Evolutionary conservation across 192 early-diverging fungal species (phyloP), one percentile per base, ranked within the genome.

Genomic region (Chytriomyces sp.): DNA sequence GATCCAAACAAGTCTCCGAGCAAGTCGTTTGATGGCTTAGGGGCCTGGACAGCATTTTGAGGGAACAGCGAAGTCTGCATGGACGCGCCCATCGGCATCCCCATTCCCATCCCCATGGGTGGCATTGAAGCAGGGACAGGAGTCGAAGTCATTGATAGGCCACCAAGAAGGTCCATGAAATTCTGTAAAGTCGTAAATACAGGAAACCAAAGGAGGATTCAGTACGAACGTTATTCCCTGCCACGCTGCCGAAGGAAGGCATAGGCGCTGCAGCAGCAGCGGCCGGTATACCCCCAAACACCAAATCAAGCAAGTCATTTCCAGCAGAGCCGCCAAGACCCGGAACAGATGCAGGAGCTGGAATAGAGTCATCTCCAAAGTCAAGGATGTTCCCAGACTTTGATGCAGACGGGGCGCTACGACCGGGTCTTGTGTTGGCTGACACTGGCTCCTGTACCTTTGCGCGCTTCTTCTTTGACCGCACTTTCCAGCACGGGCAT

Each of bases 401-500:
- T 5, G 10, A 14, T 39, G 8, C 19, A 2, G 44, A 17, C 19
- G 8, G 8, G 52, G 39, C 19, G 1, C 22, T 30, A 44, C 39
- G 22, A 12, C 8, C 44, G 19, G 49, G 65, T 31, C 53, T 67
- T 22, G 52, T 54, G 7, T 54, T 55, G 33, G 65, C 44, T 8
- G 65, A 55, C n/a, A 56, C 55, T 30, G 74, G 77, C 32, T 75
- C 80, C 83, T 41, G 66, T 58, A 31, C 79, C 84, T 59, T 82
- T 87, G 40, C 75, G 60, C 0, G 56, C 61, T 60, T 87, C 88
- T 52, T 88, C 88, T 17, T 72, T 78, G 8, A 80, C 58, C 0
- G 87, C 85, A 53, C 66, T 78, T 60, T 89, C 88, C 37, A 88
- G 90, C 22, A 93, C 89, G 1, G 98, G 96, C 91, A 99, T 96